These are phyloP conservation scores for Colletotrichum sp. DNA, from an alignment of 2,329 filamentous ascomycete species.

Conservation along the genomic window DNA sequence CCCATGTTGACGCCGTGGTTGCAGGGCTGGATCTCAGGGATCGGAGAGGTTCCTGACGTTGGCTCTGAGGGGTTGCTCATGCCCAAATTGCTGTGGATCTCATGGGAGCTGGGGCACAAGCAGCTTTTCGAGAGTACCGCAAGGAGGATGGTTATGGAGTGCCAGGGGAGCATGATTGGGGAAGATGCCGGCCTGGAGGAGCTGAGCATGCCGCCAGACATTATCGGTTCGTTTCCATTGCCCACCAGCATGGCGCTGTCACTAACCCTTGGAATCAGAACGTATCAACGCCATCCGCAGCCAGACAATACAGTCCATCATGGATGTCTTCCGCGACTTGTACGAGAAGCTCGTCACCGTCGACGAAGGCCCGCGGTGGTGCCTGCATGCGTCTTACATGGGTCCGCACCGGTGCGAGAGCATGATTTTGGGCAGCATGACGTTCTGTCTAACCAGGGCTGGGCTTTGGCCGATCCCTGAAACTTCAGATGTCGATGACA, in stretches of 20 bases:
- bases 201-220: slow-evolving; percentile 23
- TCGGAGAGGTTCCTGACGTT: slow-evolving; percentile 15
- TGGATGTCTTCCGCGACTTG: slow-evolving; percentile 29
- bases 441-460: slow-evolving; percentile 35
- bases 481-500: slow-evolving; percentile 26
- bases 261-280: neutral
- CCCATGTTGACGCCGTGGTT: slow-evolving; percentile 29
- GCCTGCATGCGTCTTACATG: slow-evolving; percentile 36
- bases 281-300: slow-evolving; percentile 24
- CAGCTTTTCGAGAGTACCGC: slow-evolving; percentile 26
- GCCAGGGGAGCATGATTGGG: neutral
- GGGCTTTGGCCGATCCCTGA: slow-evolving; percentile 36
- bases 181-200: neutral
- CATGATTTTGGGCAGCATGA: slow-evolving; percentile 39
- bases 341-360: slow-evolving; percentile 29
- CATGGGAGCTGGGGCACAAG: slow-evolving; percentile 34
- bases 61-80: neutral
- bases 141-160: slow-evolving; percentile 28
- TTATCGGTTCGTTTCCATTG: slow-evolving; percentile 20
- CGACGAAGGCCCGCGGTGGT: slow-evolving; percentile 36
- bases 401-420: slow-evolving; percentile 39
- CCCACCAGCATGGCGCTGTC: neutral
- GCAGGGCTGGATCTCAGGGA: slow-evolving; percentile 21
- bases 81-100: slow-evolving; percentile 33
- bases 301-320: slow-evolving; percentile 26